phyloP scores from a whole-genome alignment of 139 green algal species.

The Chara braunii region DNA sequence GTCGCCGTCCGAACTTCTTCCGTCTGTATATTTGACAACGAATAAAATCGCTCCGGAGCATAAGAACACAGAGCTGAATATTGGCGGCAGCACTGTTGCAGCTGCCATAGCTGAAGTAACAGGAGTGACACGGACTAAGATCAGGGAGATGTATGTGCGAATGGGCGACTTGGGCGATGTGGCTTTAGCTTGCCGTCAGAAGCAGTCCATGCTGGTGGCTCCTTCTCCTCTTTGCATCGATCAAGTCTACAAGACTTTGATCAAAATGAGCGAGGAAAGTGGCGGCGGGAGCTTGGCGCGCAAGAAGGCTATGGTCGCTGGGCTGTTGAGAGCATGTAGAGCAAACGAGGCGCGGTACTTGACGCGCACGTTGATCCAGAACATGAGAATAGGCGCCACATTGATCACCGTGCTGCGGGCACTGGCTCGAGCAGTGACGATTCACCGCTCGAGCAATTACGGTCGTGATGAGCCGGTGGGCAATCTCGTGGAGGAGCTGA shows the following conservation, averaged over 20 bases:
- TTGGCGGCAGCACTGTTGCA: conserved; percentile 61
- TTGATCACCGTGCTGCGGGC: conserved; percentile 67
- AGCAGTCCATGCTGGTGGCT: conserved; percentile 49
- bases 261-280: conserved; percentile 20
- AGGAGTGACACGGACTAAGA: conserved; percentile 44
- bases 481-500: not conserved
- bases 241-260: conserved; percentile 51
- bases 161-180: conserved; percentile 62
- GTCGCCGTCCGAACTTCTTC: conserved; percentile 54
- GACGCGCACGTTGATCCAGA: conserved; percentile 45
- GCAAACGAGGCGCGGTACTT: conserved; percentile 28
- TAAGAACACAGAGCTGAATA: conserved; percentile 48
- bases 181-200: conserved; percentile 23
- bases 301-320: conserved; percentile 22
- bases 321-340: conserved; percentile 25
- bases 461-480: not conserved
- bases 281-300: conserved; percentile 11
- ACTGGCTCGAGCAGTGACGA: conserved; percentile 56
- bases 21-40: conserved; percentile 60
- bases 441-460: conserved; percentile 41
- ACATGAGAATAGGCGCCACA: conserved; percentile 78
- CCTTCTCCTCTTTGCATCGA: conserved; percentile 57
- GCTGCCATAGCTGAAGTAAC: conserved; percentile 53
- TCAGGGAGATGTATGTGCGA: conserved; percentile 63
- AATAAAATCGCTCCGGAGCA: conserved; percentile 54